Conservation (phyloP, 176 grass and related monocot species). For the Hyparrhenia diplandra region DNA sequence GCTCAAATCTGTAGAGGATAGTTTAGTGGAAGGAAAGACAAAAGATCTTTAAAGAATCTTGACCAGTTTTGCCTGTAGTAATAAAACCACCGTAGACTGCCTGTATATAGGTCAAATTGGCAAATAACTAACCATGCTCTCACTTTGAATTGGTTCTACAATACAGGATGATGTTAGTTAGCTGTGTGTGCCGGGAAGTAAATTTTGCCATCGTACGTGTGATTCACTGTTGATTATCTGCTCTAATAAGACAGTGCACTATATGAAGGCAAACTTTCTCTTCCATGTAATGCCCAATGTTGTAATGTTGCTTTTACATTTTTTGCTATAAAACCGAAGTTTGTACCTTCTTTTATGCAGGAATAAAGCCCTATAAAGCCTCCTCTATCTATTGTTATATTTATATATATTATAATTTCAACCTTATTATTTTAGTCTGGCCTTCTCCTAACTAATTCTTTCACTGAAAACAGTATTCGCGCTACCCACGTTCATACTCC, state of each 20-base stretch:
- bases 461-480: too few species aligned
- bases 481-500: too few species aligned
- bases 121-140: background rate
- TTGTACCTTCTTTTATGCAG: background rate
- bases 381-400: too few species aligned
- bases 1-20: background rate
- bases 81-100: background rate
- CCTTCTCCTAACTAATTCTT: too few species aligned
- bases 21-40: background rate
- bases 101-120: background rate
- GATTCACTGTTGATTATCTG: too few species aligned
- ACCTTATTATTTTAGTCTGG: too few species aligned
- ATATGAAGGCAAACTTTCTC: background rate
- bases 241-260: background rate
- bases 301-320: background rate
- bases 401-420: too few species aligned
- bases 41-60: background rate
- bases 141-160: slow-evolving; percentile 20
- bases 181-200: background rate
- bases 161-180: background rate
- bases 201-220: background rate
- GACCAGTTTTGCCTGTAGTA: background rate
- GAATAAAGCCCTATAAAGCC: background rate
- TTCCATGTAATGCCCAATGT: background rate
- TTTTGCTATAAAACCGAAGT: background rate